Base-by-base conservation (phyloP, 768 basidiomycete species). In the Amanita jacksonii region DNA sequence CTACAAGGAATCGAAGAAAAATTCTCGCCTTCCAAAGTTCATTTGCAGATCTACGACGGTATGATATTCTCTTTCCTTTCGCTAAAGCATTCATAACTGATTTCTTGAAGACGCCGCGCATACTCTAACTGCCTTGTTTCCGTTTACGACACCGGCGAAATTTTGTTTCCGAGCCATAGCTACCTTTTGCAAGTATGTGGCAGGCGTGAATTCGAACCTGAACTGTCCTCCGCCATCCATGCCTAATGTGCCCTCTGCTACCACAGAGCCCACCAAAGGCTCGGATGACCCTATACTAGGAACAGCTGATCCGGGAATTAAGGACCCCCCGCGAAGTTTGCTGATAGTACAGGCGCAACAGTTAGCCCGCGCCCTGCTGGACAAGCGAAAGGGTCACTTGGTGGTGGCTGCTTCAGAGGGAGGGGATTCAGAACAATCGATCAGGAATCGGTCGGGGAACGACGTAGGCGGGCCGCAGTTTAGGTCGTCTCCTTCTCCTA, bases 11-110 rank as follows among this genome's bases (percentile, higher is more conserved):
- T 83, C 48, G 80, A 79, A 55, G 53, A 60, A 12, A 67, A 68
- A 8, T 62, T 63, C 51, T 57, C 61, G n/a, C 68, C 85, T 2
- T 91, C 92, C 1, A 70, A 81, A 45, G 90, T 94, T n/a, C 92
- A 97, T 64, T 67, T 97, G 8, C 92, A 97, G 59, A 78, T 96
- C 1, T 96, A 91, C 56, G 92, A 97, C 56, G 90, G 88, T 73
- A 60, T 53, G 58, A 66, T 57, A 33, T 20, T 15, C n/a, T n/a
- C n/a, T n/a, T n/a, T n/a, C n/a, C 20, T 20, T 36, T 33, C 12
- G 9, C 35, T 39, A 56, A 9, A 59, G 54, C 6, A 45, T 59
- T n/a, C n/a, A n/a, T n/a, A 52, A 37, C 51, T 46, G 47, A 43
- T 30, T 18, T 3, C 12, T 32, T 15, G 46, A 44, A 86, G 85